Evolutionary conservation across 2,329 filamentous ascomycete species (phyloP).

Genomic region (Aspergillus terreus): DNA sequence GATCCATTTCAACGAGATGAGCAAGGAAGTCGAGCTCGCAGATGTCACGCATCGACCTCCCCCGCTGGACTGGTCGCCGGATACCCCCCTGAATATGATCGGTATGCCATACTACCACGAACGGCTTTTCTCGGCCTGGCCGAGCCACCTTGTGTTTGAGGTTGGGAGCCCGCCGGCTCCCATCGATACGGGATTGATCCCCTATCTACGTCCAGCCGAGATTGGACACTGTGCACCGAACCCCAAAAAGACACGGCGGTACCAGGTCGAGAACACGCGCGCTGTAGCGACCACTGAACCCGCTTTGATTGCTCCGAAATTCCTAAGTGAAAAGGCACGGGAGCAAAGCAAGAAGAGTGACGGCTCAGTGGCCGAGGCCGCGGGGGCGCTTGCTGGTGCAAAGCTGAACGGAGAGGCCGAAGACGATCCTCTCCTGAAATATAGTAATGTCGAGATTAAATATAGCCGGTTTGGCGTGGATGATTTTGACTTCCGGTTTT

Average conservation of each 20-base stretch:
- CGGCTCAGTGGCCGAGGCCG: slow-evolving; percentile 51
- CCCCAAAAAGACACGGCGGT: slow-evolving; percentile 66
- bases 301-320: slow-evolving; percentile 74
- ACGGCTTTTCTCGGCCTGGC: slow-evolving; percentile 82
- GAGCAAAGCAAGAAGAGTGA: slow-evolving; percentile 49
- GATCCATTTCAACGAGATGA: slow-evolving; percentile 79
- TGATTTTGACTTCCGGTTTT: slow-evolving; percentile 97
- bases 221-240: slow-evolving; percentile 77
- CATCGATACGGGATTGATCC: slow-evolving; percentile 67
- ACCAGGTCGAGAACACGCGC: slow-evolving; percentile 78
- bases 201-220: slow-evolving; percentile 66
- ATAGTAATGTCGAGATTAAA: slow-evolving; percentile 94
- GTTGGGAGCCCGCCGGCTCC: slow-evolving; percentile 76
- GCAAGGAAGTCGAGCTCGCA: slow-evolving; percentile 72
- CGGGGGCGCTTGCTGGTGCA: slow-evolving; percentile 63
- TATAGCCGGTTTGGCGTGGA: slow-evolving; percentile 99
- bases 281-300: slow-evolving; percentile 57
- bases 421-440: slow-evolving; percentile 80
- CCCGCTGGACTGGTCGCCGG: slow-evolving; percentile 64
- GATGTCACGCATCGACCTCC: slow-evolving; percentile 62
- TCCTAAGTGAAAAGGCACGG: slow-evolving; percentile 87
- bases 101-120: slow-evolving; percentile 95
- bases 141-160: slow-evolving; percentile 76
- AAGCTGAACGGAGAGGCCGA: slow-evolving; percentile 69
- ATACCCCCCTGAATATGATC: slow-evolving; percentile 77